Percentiles rank a stretch among this genome's conserved stretches.
phyloP scores from a whole-genome alignment of 2,329 filamentous ascomycete genomes.

The Sarocladium brachiariae region DNA sequence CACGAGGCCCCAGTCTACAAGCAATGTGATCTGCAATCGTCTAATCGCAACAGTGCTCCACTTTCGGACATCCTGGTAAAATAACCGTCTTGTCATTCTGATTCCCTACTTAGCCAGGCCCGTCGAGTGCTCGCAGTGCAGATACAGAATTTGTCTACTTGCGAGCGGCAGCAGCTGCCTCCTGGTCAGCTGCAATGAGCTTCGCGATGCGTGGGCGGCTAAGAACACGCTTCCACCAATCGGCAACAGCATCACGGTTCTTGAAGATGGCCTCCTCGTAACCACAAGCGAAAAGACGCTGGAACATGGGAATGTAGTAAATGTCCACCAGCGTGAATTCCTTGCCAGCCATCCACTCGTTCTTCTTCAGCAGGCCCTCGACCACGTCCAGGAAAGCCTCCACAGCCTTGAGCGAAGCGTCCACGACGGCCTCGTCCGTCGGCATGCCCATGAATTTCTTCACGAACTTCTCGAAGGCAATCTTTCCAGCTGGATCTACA shows the following conservation, averaged over 20 bases:
- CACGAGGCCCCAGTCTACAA: too few species aligned
- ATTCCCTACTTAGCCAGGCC: too few species aligned
- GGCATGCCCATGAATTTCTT: slow-evolving; percentile 36
- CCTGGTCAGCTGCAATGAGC: slow-evolving; percentile 28
- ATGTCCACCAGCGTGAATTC: slow-evolving; percentile 38
- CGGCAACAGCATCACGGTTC: slow-evolving; percentile 27
- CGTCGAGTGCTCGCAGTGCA: too few species aligned
- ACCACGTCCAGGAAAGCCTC: slow-evolving; percentile 36
- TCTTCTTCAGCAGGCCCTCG: slow-evolving; percentile 30
- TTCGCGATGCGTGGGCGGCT: slow-evolving; percentile 29
- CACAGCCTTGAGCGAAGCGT: slow-evolving; percentile 28
- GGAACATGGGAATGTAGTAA: slow-evolving; percentile 38
- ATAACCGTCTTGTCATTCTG: too few species aligned
- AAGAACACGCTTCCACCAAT: slow-evolving; percentile 34
- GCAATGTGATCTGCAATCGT: too few species aligned
- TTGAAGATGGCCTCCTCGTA: slow-evolving; percentile 28
- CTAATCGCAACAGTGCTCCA: too few species aligned
- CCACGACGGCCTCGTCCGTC: slow-evolving; percentile 32
- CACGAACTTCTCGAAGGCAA: slow-evolving; percentile 38
- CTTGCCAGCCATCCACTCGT: slow-evolving; percentile 37
- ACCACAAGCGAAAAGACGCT: slow-evolving; percentile 33
- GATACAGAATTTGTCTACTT: too few species aligned
- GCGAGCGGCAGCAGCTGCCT: slow-evolving; percentile 20
- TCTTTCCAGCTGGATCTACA: slow-evolving; percentile 33
- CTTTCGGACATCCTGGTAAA: too few species aligned